Evolutionary conservation across 345 rosid species (phyloP), one percentile per base, ranked within the genome.

Genomic region (Lepidium sativum): DNA sequence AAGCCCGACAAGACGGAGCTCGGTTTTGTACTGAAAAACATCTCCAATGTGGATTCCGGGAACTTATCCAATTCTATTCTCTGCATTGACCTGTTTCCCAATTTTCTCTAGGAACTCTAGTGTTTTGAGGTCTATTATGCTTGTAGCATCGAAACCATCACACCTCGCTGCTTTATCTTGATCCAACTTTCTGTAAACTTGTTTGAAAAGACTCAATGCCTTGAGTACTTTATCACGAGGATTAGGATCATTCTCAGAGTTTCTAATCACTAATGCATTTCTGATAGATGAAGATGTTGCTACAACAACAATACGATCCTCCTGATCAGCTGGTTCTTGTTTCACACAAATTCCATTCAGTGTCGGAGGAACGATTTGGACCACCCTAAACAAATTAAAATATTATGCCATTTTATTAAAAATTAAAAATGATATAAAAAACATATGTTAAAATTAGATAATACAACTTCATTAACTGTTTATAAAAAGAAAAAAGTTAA

Each of bases 21-120:
- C 92, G 5, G 84, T 76, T 38, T 88, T 79, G 51, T 87, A 92
- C 34, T 81, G 91, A 76, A 87, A 92, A 67, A 79, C 95, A 63
- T 92, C 98, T 3, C 98, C 95, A 23, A 85, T 79, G 68, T 81
- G 80, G 63, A 86, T 88, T 21, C 96, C 96, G 0, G 97, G 97
- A 57, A 92, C 81, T 13, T 75, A 2, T 40, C 97, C 97, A 12
- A 89, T 67, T 27, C 81, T 81, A 18, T 70, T 75, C 65, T 77
- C 81, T 0, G 35, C 37, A 75, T 83, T 83, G 15, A 87, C 68
- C 42, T 14, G 70, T 34, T 75, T 81, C 33, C 75, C 76, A 66
- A 78, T 78, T 0, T 44, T 55, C 83, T 85, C 91, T 27, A 89
- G 73, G 45, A 81, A 58, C 27, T 38, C 72, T 48, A 75, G 71